Conservation (phyloP, 2,329 filamentous ascomycete species). For the Lachnellula occidentalis region DNA sequence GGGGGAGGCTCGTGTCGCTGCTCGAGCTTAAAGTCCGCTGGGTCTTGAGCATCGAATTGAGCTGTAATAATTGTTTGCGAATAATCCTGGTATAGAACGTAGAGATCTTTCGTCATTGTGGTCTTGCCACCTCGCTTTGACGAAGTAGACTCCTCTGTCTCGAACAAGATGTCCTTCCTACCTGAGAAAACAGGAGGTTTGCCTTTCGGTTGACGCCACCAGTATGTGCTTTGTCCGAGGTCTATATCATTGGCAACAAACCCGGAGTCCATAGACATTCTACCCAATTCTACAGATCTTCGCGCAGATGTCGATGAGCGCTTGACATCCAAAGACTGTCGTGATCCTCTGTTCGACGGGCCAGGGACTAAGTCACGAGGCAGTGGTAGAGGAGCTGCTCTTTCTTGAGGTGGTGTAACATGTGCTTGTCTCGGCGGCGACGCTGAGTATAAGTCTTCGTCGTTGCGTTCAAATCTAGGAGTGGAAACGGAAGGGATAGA, state of each 20-base stretch:
- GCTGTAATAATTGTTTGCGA: conserved; percentile 87
- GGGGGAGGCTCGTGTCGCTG: conserved; percentile 86
- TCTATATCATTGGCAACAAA: conserved; percentile 88
- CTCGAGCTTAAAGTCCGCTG: conserved; percentile 67
- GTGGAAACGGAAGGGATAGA: conserved; percentile 14
- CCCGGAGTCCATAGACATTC: conserved; percentile 71
- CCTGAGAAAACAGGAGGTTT: conserved; percentile 78
- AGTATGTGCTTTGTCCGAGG: conserved; percentile 64
- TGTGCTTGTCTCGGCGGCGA: conserved; percentile 29
- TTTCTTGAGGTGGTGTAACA: conserved; percentile 31
- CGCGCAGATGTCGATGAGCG: conserved; percentile 45
- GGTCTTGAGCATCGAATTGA: conserved; percentile 70
- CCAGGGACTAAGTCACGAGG: conserved; percentile 35
- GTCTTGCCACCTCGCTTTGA: conserved; percentile 65
- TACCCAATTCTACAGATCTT: conserved; percentile 60
- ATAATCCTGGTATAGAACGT: conserved; percentile 91
- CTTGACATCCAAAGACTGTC: conserved; percentile 61
- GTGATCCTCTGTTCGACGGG: conserved; percentile 29
- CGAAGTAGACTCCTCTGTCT: conserved; percentile 72
- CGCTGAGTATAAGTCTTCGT: conserved; percentile 32
- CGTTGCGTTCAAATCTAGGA: conserved; percentile 18
- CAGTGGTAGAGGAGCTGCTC: conserved; percentile 41
- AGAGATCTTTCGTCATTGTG: conserved; percentile 72
- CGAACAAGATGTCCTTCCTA: conserved; percentile 75
- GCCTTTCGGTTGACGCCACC: conserved; percentile 81